Conservation (phyloP, 1,284 basidiomycete genomes). For the Sanguinoderma infundibulare region DNA sequence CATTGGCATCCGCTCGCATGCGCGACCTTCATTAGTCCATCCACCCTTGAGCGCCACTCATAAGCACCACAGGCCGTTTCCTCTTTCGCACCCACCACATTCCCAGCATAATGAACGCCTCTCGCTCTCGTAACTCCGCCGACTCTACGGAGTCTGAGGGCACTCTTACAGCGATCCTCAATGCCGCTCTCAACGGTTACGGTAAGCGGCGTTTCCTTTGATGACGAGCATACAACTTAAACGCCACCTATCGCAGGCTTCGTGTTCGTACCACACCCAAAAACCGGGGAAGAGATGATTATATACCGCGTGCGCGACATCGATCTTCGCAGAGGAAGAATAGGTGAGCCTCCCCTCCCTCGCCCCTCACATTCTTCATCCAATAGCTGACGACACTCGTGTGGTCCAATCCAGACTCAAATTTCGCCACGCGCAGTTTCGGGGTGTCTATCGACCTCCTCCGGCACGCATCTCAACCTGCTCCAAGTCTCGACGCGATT, state of each 20-base stretch:
- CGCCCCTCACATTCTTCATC: neutral
- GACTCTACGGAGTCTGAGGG: neutral
- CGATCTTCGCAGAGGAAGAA: slow-evolving; percentile 5
- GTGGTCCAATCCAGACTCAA: slow-evolving; percentile 9
- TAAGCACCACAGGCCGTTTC: neutral
- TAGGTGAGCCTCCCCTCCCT: neutral
- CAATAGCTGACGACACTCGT: neutral
- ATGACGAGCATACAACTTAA: neutral
- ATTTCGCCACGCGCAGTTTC: slow-evolving; percentile 11
- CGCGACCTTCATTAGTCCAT: too few relatives aligned
- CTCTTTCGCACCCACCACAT: neutral
- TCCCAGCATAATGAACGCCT: neutral
- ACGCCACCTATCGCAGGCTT: neutral
- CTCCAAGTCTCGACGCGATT: neutral
- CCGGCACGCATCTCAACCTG: neutral
- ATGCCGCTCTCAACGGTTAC: neutral
- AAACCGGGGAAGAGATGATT: neutral
- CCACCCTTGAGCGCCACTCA: neutral
- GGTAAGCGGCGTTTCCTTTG: neutral
- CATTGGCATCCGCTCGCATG: neutral
- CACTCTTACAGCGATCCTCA: neutral
- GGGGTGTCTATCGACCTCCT: slow-evolving; percentile 4
- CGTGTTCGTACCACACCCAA: neutral
- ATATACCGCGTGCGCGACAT: slow-evolving; percentile 10
- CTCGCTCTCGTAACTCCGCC: neutral